Evolutionary conservation across 352 stramenopile genomes (phyloP).

Genomic region (Pythium sp.): DNA sequence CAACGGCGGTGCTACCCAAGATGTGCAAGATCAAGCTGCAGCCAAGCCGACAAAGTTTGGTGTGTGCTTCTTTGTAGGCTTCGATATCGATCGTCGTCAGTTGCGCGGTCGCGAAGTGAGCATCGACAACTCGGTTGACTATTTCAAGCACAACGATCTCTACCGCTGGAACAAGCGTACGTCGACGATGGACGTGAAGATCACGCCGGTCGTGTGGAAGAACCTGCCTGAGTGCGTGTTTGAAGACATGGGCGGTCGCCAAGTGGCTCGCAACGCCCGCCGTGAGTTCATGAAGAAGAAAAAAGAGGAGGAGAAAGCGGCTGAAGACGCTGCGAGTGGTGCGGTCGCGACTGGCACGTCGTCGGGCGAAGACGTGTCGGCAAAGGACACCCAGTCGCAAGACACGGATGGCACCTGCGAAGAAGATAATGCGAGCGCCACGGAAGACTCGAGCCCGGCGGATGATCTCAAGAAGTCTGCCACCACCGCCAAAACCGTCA

Average conservation of each 20-base stretch:
- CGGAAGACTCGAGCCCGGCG: conserved; percentile 35
- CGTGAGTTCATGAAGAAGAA: conserved; percentile 85
- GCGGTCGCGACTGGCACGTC: conserved; percentile 21
- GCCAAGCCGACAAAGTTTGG: conserved; percentile 58
- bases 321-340: conserved; percentile 34
- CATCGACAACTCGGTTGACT: conserved; percentile 85
- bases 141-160: conserved; percentile 88
- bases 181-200: conserved; percentile 80
- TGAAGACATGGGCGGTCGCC: conserved; percentile 79
- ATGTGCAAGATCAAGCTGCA: conserved; percentile 15
- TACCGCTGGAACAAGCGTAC: conserved; percentile 90
- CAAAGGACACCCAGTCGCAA: conserved; percentile 52
- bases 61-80: conserved; percentile 83
- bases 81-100: conserved; percentile 81
- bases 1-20: conserved; percentile 18
- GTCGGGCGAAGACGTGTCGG: conserved; percentile 44
- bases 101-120: conserved; percentile 76
- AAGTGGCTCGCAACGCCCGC: conserved; percentile 50
- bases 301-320: conserved; percentile 80
- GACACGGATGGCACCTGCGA: conserved; percentile 49
- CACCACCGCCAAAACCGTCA: neutral
- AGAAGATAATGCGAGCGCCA: conserved; percentile 40
- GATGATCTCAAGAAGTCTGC: neutral
- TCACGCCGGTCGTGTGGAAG: conserved; percentile 87
- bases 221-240: conserved; percentile 81